Evolutionary conservation across 192 early-diverging fungal genomes (phyloP), one percentile per base, ranked within the genome.

Genomic region (Coemansia sp.): DNA sequence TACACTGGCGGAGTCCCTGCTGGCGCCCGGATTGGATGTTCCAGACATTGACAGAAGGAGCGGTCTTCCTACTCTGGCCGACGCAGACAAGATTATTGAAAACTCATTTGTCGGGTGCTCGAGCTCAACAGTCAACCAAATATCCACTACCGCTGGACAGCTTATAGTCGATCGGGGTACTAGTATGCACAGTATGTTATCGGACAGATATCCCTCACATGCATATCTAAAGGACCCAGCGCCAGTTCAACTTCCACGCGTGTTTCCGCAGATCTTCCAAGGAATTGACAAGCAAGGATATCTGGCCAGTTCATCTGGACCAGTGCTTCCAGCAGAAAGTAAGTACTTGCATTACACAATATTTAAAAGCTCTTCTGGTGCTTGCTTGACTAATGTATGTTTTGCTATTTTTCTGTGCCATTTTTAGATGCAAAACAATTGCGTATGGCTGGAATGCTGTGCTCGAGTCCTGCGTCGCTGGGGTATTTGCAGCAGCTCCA

Each of bases 161-260:
- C 53, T 79, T 27, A 51, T 70, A 5, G 76, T 64, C 15, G 76
- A 79, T 48, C 76, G 76, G 14, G 76, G 76, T 21, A 79, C 76
- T 1, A 23, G 17, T 7, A 32, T 73, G 32, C 49, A 63, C 38
- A 51, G 27, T 12, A 29, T 73, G 11, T 47, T 79, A 17, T 22
- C 67, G 5, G 56, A 50, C 23, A 51, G 21, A 11, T 49, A 58
- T 4, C 53, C 58, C 4, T 54, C 38, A 14, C 35, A 52, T 1
- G 66, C 70, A 19, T 62, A 41, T 21, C 22, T 60, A 5, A 32
- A 41, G 38, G 25, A 32, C 21, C 48, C 56, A 0, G 32, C 25
- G 11, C 22, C 58, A 14, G 65, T 57, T 22, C 17, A 24, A 24
- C 54, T 79, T 57, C 67, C 71, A 4, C 49, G 62, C 14, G 21